Percentiles rank a stretch among this genome's conserved stretches.
phyloP scores from a whole-genome alignment of 768 basidiomycete genomes.

The Pleurotus platypus region DNA sequence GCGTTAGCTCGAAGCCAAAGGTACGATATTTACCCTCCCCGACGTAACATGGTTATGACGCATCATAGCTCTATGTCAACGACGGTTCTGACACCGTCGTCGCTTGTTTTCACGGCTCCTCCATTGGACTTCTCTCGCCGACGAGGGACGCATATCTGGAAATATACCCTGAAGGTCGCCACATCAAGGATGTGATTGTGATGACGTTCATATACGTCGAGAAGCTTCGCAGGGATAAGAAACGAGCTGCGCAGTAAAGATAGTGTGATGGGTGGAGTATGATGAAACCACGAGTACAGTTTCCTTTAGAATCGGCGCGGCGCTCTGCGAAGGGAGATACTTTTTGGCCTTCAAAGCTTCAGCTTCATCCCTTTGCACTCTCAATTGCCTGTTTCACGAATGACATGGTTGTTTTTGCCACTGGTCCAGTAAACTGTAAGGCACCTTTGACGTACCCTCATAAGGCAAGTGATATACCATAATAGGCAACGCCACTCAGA shows the following conservation, averaged over 20 bases:
- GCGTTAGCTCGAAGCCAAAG: background rate
- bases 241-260: slow-evolving; percentile 3
- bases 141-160: slow-evolving; percentile 15
- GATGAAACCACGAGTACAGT: too few species aligned
- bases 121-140: slow-evolving; percentile 11
- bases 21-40: background rate
- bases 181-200: slow-evolving; percentile 22
- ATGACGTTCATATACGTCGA: slow-evolving; percentile 27
- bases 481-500: too few species aligned
- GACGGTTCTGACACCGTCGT: slow-evolving; percentile 16
- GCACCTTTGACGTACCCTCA: too few species aligned
- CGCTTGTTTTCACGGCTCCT: slow-evolving; percentile 15
- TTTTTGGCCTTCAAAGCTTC: too few species aligned
- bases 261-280: too few species aligned
- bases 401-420: too few species aligned
- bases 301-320: too few species aligned
- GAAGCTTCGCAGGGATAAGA: slow-evolving; percentile 21
- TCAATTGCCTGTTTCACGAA: too few species aligned
- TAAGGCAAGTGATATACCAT: too few species aligned
- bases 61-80: slow-evolving; percentile 15
- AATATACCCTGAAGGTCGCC: slow-evolving; percentile 19
- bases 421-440: too few species aligned
- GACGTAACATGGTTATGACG: background rate
- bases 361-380: too few species aligned
- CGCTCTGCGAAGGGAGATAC: too few species aligned